Conservation (phyloP, 2,329 filamentous ascomycete genomes). For the Diaporthe batatas region DNA sequence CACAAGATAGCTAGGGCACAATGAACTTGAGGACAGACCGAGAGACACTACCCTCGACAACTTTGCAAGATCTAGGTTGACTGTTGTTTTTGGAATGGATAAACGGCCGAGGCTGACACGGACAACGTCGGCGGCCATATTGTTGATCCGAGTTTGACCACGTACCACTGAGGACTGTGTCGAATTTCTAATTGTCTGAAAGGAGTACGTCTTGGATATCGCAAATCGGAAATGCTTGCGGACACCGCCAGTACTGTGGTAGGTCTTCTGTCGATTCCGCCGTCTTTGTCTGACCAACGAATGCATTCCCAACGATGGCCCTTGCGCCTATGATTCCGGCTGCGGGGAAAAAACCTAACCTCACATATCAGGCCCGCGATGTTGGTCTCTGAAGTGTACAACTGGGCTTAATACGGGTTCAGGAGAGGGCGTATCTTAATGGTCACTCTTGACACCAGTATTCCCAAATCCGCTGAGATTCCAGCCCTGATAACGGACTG, state of each 20-base stretch:
- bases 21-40: slow-evolving; percentile 1
- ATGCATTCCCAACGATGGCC: slow-evolving; percentile 1
- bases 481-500: slow-evolving; percentile 55
- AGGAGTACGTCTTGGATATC: background rate
- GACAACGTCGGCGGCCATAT: background rate
- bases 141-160: slow-evolving; percentile 1
- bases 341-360: background rate
- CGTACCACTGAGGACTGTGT: background rate
- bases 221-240: background rate
- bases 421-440: slow-evolving; percentile 30
- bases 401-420: background rate
- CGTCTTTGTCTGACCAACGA: background rate
- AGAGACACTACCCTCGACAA: slow-evolving; percentile 7
- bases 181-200: background rate
- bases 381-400: background rate
- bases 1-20: background rate
- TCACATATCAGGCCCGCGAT: background rate
- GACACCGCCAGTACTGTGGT: background rate
- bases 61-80: background rate
- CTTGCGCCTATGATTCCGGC: background rate
- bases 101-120: background rate
- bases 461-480: slow-evolving; percentile 57
- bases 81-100: background rate
- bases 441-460: slow-evolving; percentile 51
- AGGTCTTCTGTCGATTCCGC: background rate